phyloP scores from a whole-genome alignment of 2,329 filamentous ascomycete genomes.

The Periconia sp. region DNA sequence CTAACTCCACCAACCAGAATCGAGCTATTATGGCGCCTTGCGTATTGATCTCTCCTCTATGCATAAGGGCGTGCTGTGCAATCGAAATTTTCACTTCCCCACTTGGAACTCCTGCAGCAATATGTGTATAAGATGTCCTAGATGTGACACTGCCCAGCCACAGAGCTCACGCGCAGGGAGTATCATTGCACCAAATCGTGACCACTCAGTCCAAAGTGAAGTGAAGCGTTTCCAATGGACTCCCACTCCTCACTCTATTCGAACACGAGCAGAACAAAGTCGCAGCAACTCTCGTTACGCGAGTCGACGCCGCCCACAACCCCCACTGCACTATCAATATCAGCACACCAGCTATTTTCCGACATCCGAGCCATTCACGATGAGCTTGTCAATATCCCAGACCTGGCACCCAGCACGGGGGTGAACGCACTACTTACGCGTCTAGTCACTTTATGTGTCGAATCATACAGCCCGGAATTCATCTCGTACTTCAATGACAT shows the following conservation, averaged over 20 bases:
- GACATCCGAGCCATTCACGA: conserved; percentile 29
- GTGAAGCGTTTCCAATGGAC: too few relatives aligned
- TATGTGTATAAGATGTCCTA: background rate
- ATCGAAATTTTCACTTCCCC: too few relatives aligned
- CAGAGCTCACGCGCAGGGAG: background rate
- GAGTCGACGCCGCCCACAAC: conserved; percentile 29
- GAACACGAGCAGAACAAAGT: too few relatives aligned
- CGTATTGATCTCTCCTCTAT: background rate
- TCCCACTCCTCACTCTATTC: too few relatives aligned
- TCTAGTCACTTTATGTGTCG: conserved; percentile 46
- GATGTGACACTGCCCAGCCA: background rate
- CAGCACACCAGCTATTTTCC: conserved; percentile 25
- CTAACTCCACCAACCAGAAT: conserved; percentile 19
- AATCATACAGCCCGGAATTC: conserved; percentile 27
- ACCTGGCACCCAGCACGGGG: conserved; percentile 37
- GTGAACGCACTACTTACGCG: conserved; percentile 46
- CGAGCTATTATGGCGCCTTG: conserved; percentile 10
- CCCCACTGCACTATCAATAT: conserved; percentile 20
- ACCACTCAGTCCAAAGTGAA: too few relatives aligned
- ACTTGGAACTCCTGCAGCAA: too few relatives aligned
- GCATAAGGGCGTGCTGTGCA: too few relatives aligned
- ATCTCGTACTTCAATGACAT: conserved; percentile 36
- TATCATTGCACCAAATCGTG: too few relatives aligned
- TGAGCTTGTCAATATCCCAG: conserved; percentile 17
- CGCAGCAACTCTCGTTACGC: too few relatives aligned